Evolutionary conservation across 2,329 filamentous ascomycete species (phyloP), one percentile per base, ranked within the genome.

Genomic region (Teratosphaeria pseudoeucalypti): DNA sequence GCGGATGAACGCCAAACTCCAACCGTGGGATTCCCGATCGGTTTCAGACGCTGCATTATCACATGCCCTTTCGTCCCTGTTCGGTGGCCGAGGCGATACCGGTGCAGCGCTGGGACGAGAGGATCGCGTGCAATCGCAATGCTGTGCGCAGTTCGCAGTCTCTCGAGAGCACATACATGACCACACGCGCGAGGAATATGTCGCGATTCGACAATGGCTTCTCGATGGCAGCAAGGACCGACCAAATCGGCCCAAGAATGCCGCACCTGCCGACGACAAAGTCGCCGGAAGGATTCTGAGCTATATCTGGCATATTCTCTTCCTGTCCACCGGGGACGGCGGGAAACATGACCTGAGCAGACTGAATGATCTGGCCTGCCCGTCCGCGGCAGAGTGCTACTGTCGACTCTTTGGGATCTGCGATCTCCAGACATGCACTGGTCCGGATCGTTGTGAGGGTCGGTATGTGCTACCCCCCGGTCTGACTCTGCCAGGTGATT

Each of bases 141-240:
- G 81, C 66, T 83, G 81, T 70, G 81, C 81, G 11, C 82, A 82
- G 62, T 84, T 83, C 66, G 79, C 77, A 12, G 80, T 82, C 26
- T 73, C 77, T 2, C 70, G 78, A 5, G 73, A 78, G 12, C 73
- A 75, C 19, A 75, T 83, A 19, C 77, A 74, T 68, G 75, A 77
- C 60, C 79, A 82, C 67, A 74, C 75, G 0, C 72, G 74, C 0
- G 77, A 78, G 11, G 78, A 82, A 63, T 82, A 82, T 64, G 65
- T 79, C 14, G 79, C 66, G 27, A 56, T 83, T 57, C 72, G 81
- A 43, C 77, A 81, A 62, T 84, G 81, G 81, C 68, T 84, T 37
- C 69, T 80, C 7, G 77, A 80, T 66, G 75, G 60, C 3, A 61
- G 63, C 27, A 19, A 56, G 39, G 54, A 23, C 12, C 14, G 12